Evolutionary conservation across 2,329 filamentous ascomycete species (phyloP), one percentile per base, ranked within the genome.

Genomic region (Venturia oleaginea): DNA sequence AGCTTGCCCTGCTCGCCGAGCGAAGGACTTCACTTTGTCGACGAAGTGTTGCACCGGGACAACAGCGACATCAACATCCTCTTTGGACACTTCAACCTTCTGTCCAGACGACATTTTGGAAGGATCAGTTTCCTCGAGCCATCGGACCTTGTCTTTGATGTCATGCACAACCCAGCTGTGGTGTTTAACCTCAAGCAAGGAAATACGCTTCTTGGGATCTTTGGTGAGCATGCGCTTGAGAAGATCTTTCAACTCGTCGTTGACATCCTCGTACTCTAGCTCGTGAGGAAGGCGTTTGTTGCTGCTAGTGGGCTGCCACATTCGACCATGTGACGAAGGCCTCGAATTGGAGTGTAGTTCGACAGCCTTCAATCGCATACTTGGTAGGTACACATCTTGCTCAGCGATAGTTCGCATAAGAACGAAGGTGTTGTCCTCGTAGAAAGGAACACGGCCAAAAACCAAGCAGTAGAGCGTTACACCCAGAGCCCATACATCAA

Each of bases 391-490:
- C 5, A 94, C 88, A n/a, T 96, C 90, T 67, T 94, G 89, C 62
- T 90, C 94, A 19, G 92, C 92, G 69, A 99, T 97, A 68, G 89
- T 89, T 68, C 87, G 86, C 79, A 97, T 97, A 79, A 99, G 88
- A 67, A 90, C 89, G 74, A 89, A 97, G 70, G 96, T 91, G 70
- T 95, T 92, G 72, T 94, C 88, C 61, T 92, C 92, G 69, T 95
- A 83, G 72, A 97, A 99, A 0, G 94, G 94, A 48, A 97, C 90
- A 63, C 94, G 90, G 17, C 92, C 94, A 73, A 89, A 99, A 64
- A 99, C 86, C 74, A 99, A 86, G 72, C 93, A 96, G 76, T 97
- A 99, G 2, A 99, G 83, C 0, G 94, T 99, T 24, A 99, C 91
- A 27, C 94, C 94, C 27, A 99, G 81, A 13, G 94, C 96, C 94